Base-by-base conservation (phyloP, 169 alveolate genomes). In the Perkinsus olseni region DNA sequence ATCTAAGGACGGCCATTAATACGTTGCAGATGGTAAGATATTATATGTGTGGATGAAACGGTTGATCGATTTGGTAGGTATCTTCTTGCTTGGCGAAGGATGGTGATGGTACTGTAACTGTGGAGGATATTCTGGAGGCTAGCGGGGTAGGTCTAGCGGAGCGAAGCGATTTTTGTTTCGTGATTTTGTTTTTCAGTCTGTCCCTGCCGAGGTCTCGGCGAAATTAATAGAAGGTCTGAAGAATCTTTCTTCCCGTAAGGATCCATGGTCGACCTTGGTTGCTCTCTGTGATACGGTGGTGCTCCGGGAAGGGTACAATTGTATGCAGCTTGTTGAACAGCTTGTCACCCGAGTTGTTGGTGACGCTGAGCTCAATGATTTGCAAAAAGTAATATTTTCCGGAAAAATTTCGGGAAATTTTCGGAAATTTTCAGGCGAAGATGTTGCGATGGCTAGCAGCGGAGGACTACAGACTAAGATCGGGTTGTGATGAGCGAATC, bases 1-100 rank as follows among this genome's bases (percentile, higher is more conserved):
- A 99, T 95, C 98, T 99, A 99, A 96, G 99, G 91, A 98, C 98
- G 94, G 99, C 98, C 37, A 95, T 99, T 74, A 99, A 99, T 96
- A 96, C 98, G 74, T 95, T 99, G 37, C 99, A 99, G 95, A 97
- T 98, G 92, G 96, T 62, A 62, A 62, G 1, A 62, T 40, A 6
- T 40, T 40, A 40, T 3, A n/a, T n/a, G 11, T 40, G 50, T 40
- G 11, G 3, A 6, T 40, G 11, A 40, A 62, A 13, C 28, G 1
- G 28, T 24, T 62, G 82, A 62, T 13, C 82, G 82, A 62, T 62
- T 62, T 62, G 37, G 82, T 28, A 62, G 82, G 82, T 62, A 62
- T 62, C 82, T 13, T 62, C 82, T 0, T 62, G 82, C 34, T 24
- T 62, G 82, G 1, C 82, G 62, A 45, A 17, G 24, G 62, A 45